A percentile compares a stretch with the other conserved stretches of the same genome.
These are phyloP conservation scores for Geosiphon pyriformis DNA, from an alignment of 192 early-diverging fungal species.

Conservation along the genomic window DNA sequence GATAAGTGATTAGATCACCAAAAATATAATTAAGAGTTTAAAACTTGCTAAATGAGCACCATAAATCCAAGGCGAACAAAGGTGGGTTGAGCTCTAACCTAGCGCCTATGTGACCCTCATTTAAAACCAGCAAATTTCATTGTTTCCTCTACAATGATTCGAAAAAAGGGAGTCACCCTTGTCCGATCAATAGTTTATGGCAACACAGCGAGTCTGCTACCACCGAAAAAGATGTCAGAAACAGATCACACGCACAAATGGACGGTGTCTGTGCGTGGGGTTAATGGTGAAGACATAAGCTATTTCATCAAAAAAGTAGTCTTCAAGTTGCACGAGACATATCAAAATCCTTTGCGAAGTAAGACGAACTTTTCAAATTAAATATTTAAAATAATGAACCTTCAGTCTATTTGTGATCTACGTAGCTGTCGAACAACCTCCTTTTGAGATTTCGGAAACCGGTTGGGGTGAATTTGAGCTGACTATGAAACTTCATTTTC, in stretches of 20 bases:
- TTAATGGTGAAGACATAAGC: slow-evolving; percentile 82
- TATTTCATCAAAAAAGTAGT: slow-evolving; percentile 82
- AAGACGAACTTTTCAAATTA: slow-evolving; percentile 3
- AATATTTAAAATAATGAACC: not conserved
- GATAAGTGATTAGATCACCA: no score
- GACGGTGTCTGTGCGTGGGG: slow-evolving; percentile 83
- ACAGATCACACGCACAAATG: slow-evolving; percentile 93
- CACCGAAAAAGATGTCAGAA: slow-evolving; percentile 57
- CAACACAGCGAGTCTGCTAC: slow-evolving; percentile 69
- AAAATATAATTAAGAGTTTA: no score
- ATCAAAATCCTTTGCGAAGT: slow-evolving; percentile 67
- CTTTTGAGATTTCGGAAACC: slow-evolving; percentile 91
- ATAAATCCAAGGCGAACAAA: no score
- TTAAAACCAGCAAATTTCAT: no score
- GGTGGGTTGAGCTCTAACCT: no score
- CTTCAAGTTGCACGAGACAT: slow-evolving; percentile 96
- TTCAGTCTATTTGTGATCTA: not conserved
- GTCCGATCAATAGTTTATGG: slow-evolving; percentile 85
- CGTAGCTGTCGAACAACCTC: slow-evolving; percentile 69
- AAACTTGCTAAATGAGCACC: no score
- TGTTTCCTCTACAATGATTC: no score
- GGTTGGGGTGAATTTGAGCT: slow-evolving; percentile 99
- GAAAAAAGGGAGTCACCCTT: slow-evolving; percentile 55
- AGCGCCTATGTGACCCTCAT: no score
- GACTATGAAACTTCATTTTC: slow-evolving; percentile 85